A percentile compares a stretch with the other conserved stretches of the same genome.
phyloP scores from a whole-genome alignment of 371 early-diverging fungal species.

The Mortierella sp. region DNA sequence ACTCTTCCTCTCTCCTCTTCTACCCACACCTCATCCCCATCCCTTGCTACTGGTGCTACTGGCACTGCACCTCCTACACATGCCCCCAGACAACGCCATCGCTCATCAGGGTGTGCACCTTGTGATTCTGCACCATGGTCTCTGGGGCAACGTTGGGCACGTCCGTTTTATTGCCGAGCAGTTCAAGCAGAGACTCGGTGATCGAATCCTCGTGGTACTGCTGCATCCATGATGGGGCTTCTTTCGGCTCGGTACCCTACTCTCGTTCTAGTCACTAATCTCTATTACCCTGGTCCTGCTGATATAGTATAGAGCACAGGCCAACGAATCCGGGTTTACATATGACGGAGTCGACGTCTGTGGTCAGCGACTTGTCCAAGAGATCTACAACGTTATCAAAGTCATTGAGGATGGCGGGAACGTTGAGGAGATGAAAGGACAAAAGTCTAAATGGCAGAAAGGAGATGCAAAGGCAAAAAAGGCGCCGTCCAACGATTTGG shows the following conservation, averaged over 20 bases:
- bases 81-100: neutral
- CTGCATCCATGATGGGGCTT: neutral
- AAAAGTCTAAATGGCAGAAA: conserved; percentile 9
- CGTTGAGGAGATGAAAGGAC: conserved; percentile 36
- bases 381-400: conserved; percentile 32
- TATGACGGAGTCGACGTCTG: conserved; percentile 45
- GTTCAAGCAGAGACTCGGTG: conserved; percentile 29
- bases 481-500: neutral
- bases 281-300: neutral
- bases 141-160: conserved; percentile 28
- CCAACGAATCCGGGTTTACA: conserved; percentile 30
- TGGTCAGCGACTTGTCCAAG: conserved; percentile 29
- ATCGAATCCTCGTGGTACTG: conserved; percentile 22
- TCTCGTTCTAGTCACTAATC: neutral
- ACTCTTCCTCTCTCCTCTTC: too few relatives aligned
- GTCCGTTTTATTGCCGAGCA: conserved; percentile 24
- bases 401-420: conserved; percentile 35
- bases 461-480: neutral
- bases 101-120: conserved; percentile 15
- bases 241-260: neutral
- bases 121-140: conserved; percentile 23
- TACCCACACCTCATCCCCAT: too few relatives aligned
- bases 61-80: too few relatives aligned
- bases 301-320: conserved; percentile 31
- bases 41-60: too few relatives aligned